Base-by-base conservation (phyloP, 331 rosid genomes). In the Ulmus americana region DNA sequence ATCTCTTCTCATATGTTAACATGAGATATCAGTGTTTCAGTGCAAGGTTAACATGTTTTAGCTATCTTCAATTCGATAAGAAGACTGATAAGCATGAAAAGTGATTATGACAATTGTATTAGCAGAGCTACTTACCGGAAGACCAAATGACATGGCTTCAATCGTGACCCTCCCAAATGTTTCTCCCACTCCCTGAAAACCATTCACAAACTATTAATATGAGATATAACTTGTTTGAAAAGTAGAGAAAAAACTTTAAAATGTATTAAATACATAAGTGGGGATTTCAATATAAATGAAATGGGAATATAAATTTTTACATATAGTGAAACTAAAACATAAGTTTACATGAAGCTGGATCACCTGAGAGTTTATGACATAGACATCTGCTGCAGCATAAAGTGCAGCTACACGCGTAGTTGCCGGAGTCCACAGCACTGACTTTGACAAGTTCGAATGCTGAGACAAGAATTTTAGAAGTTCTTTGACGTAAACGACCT, bases 331-430 rank as follows among this genome's bases (percentile, higher is more conserved):
- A 28, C 35, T 28, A 28, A 28, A 28, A 28, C 35, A 28, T 3
- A 28, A 49, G 61, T 35, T 6, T 9, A 15, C 11, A 12, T 7
- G 50, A 53, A 69, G 73, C 44, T 42, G 67, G 60, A 55, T 76
- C 79, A 89, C 99, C 97, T 94, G 99, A 70, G 99, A 82, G 80
- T 94, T 94, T 76, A 90, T 89, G 61, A 80, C 84, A 67, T 94
- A 94, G 65, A 82, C 95, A 73, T 94, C 99, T 55, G 99, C 95
- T 10, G 97, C 99, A 71, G 97, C 79, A 81, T 85, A 94, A 53
- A 94, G 90, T 59, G 99, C 86, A 35, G 95, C 90, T 63, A 94
- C 95, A 39, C 75, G 87, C 18, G 97, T 90, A 56, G 95, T 87
- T 73, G 97, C 73, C 5, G 95, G 95, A 78, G 89, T 89, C 99